Evolutionary conservation across 352 stramenopile species (phyloP).

Genomic region (Globisporangium paddicum): DNA sequence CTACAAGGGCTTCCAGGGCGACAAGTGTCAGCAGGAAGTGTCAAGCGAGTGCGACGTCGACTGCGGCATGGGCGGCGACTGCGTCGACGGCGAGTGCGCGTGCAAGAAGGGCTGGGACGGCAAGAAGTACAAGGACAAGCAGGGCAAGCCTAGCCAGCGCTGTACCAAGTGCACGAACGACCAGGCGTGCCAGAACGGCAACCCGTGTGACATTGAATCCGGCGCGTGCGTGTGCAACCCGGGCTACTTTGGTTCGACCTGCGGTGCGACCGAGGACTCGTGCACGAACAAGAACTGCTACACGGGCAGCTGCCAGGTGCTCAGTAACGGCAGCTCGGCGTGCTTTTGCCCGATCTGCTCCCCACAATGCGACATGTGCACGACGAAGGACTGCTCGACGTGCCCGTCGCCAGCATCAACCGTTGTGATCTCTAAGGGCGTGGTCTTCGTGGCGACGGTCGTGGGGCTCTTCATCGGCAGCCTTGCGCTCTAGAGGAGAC

Average conservation of each 20-base stretch:
- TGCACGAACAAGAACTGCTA: conserved; percentile 24
- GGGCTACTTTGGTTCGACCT: conserved; percentile 27
- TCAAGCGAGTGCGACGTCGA: conserved; percentile 30
- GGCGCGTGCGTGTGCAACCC: conserved; percentile 24
- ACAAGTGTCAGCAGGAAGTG: conserved; percentile 22
- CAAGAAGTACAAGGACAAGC: conserved; percentile 23
- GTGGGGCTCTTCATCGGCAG: conserved; percentile 10
- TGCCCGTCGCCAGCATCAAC: conserved; percentile 12
- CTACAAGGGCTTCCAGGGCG: conserved; percentile 28
- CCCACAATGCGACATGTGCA: conserved; percentile 13
- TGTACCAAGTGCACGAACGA: conserved; percentile 36
- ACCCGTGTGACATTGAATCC: conserved; percentile 19
- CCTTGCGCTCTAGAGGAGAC: conserved; percentile 11
- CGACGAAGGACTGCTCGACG: conserved; percentile 20
- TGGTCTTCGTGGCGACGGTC: conserved; percentile 12
- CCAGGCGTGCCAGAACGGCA: conserved; percentile 29
- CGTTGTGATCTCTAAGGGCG: conserved; percentile 11
- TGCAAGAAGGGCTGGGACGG: conserved; percentile 33
- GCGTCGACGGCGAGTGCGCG: conserved; percentile 24
- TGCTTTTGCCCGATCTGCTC: conserved; percentile 22
- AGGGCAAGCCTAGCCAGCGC: conserved; percentile 21
- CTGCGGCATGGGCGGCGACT: conserved; percentile 29
- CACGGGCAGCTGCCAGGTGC: conserved; percentile 15
- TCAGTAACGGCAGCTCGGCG: conserved; percentile 15
- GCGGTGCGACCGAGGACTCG: conserved; percentile 20